These are phyloP conservation scores for Ophiocordyceps robertsii DNA, from an alignment of 2,329 filamentous ascomycete species.

Conservation along the genomic window DNA sequence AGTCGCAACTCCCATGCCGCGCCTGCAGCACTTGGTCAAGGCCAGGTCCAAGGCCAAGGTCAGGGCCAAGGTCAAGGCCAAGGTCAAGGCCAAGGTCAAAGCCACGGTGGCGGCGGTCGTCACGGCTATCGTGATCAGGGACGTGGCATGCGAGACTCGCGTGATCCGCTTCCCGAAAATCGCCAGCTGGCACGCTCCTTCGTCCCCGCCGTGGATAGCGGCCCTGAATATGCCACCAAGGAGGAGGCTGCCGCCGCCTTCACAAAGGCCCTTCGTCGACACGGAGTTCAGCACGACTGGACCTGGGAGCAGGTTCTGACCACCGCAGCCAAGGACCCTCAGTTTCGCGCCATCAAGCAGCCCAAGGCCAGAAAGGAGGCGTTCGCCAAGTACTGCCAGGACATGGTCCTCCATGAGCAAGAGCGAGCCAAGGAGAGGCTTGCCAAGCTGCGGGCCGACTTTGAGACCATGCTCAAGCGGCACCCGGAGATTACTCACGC, in stretches of 20 bases:
- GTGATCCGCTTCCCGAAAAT: slow-evolving; percentile 8
- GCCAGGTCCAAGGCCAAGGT: slow-evolving; percentile 21
- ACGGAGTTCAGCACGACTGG: slow-evolving; percentile 82
- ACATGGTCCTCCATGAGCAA: slow-evolving; percentile 84
- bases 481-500: slow-evolving; percentile 97
- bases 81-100: slow-evolving; percentile 21
- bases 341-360: slow-evolving; percentile 87
- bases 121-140: slow-evolving; percentile 22
- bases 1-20: neutral
- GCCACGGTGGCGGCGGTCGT: slow-evolving; percentile 21
- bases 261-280: slow-evolving; percentile 73
- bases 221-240: slow-evolving; percentile 64
- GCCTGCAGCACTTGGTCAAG: slow-evolving; percentile 19
- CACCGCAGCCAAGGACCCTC: slow-evolving; percentile 74
- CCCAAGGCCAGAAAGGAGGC: slow-evolving; percentile 80
- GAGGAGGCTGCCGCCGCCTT: slow-evolving; percentile 93
- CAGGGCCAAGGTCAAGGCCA: slow-evolving; percentile 25
- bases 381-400: slow-evolving; percentile 89
- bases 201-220: slow-evolving; percentile 49
- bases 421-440: slow-evolving; percentile 87
- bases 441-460: slow-evolving; percentile 83
- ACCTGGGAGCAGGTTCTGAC: slow-evolving; percentile 84
- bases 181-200: slow-evolving; percentile 34
- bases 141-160: slow-evolving; percentile 15
- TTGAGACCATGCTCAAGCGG: slow-evolving; percentile 87